phyloP scores from a whole-genome alignment of 2,329 filamentous ascomycete species.

The Claviceps digitariae region DNA sequence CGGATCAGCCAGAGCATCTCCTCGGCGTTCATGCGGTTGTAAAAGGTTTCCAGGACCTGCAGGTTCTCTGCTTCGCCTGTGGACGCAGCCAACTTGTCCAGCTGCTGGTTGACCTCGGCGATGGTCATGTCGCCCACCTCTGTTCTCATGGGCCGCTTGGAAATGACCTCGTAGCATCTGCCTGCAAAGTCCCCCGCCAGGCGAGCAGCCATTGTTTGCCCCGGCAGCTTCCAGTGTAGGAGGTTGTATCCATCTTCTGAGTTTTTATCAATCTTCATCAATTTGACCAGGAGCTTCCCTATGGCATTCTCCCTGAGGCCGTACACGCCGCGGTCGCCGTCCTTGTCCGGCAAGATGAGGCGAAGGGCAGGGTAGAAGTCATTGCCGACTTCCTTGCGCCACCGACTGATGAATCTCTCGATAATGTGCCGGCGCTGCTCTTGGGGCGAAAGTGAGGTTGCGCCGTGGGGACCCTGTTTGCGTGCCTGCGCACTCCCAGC shows the following conservation, averaged over 20 bases:
- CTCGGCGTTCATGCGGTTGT: constrained; percentile 80
- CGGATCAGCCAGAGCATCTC: constrained; percentile 91
- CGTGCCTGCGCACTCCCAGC: constrained; percentile 36
- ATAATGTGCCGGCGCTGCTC: constrained; percentile 73
- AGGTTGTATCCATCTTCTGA: constrained; percentile 80
- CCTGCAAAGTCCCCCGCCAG: constrained; percentile 87
- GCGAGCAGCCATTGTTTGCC: constrained; percentile 45
- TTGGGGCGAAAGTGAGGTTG: constrained; percentile 50
- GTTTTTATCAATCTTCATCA: constrained; percentile 82
- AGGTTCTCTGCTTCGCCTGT: constrained; percentile 74
- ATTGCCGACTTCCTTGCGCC: constrained; percentile 76
- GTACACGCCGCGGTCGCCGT: constrained; percentile 84
- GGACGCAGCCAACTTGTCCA: constrained; percentile 65
- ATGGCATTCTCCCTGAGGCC: constrained; percentile 87
- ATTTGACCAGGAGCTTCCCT: constrained; percentile 77
- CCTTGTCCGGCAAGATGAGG: constrained; percentile 83
- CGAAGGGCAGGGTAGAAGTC: constrained; percentile 91
- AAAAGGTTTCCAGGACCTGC: constrained; percentile 71
- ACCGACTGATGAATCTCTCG: constrained; percentile 70
- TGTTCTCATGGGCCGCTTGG: constrained; percentile 65
- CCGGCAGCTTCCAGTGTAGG: constrained; percentile 84
- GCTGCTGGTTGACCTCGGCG: constrained; percentile 72
- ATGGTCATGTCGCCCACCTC: constrained; percentile 69
- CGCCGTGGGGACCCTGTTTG: constrained; percentile 47
- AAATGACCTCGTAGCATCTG: constrained; percentile 74